phyloP scores from a whole-genome alignment of 768 basidiomycete genomes.

The Panaeolus cyanescens region DNA sequence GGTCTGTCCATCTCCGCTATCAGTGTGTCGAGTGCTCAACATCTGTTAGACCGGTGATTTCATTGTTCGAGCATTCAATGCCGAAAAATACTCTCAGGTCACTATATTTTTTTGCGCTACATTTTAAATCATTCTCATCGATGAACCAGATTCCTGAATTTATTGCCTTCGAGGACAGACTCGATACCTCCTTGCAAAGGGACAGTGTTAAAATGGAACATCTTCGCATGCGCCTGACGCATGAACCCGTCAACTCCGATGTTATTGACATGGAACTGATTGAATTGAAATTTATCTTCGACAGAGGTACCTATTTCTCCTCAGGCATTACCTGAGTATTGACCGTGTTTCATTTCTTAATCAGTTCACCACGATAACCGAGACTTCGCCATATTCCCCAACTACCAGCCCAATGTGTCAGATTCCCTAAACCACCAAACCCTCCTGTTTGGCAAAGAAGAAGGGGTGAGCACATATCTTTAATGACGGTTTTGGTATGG shows the following conservation, averaged over 20 bases:
- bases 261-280: conserved; percentile 82
- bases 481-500: not conserved
- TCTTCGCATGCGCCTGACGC: conserved; percentile 78
- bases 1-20: conserved; percentile 25
- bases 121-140: not conserved
- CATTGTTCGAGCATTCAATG: conserved; percentile 73
- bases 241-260: conserved; percentile 71
- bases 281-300: conserved; percentile 82
- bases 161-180: conserved; percentile 73
- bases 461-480: conserved; percentile 53
- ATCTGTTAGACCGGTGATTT: conserved; percentile 69
- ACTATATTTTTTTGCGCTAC: not conserved
- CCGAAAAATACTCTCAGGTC: conserved; percentile 86
- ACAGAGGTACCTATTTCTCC: conserved; percentile 55
- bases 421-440: conserved; percentile 68
- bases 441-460: conserved; percentile 58
- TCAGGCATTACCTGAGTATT: not conserved
- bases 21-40: conserved; percentile 9
- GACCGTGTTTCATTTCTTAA: conserved; percentile 4
- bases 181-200: conserved; percentile 85
- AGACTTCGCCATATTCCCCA: conserved; percentile 76
- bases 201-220: conserved; percentile 84
- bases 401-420: conserved; percentile 66
- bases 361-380: conserved; percentile 87
- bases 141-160: conserved; percentile 78